A percentile compares a stretch with the other conserved stretches of the same genome.
Conservation (phyloP, 2,329 filamentous ascomycete genomes). For the Cylindrodendrum hubeiense region DNA sequence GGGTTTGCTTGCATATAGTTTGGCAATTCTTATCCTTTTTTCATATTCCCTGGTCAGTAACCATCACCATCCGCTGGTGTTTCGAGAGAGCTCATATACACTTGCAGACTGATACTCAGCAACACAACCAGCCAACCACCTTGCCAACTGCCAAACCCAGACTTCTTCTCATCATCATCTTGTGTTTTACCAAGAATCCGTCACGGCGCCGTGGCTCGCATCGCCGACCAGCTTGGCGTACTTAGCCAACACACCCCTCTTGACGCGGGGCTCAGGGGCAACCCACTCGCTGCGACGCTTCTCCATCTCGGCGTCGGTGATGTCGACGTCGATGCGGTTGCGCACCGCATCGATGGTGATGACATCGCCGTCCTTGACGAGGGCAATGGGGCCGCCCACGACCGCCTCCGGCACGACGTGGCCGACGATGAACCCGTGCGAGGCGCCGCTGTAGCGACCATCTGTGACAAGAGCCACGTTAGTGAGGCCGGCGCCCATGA, state of each 20-base stretch:
- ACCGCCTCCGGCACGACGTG: conserved; percentile 94
- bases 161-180: neutral
- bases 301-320: conserved; percentile 78
- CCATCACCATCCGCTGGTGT: neutral
- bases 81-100: neutral
- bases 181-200: conserved; percentile 64
- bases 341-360: conserved; percentile 88
- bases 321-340: conserved; percentile 78
- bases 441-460: conserved; percentile 88
- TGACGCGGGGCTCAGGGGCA: conserved; percentile 78
- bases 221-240: conserved; percentile 90
- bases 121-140: neutral
- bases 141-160: neutral
- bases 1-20: neutral
- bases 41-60: neutral
- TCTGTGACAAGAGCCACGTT: conserved; percentile 95
- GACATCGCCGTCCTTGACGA: conserved; percentile 83
- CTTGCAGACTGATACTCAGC: neutral
- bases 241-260: conserved; percentile 88
- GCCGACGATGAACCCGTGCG: conserved; percentile 93
- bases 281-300: conserved; percentile 76
- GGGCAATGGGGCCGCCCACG: conserved; percentile 87
- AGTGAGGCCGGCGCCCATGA: conserved; percentile 90
- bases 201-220: conserved; percentile 91
- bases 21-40: neutral